A percentile compares a stretch with the other conserved stretches of the same genome.
phyloP scores from a whole-genome alignment of 1,139 yeast genomes.

The Nakaseomyces sp. region DNA sequence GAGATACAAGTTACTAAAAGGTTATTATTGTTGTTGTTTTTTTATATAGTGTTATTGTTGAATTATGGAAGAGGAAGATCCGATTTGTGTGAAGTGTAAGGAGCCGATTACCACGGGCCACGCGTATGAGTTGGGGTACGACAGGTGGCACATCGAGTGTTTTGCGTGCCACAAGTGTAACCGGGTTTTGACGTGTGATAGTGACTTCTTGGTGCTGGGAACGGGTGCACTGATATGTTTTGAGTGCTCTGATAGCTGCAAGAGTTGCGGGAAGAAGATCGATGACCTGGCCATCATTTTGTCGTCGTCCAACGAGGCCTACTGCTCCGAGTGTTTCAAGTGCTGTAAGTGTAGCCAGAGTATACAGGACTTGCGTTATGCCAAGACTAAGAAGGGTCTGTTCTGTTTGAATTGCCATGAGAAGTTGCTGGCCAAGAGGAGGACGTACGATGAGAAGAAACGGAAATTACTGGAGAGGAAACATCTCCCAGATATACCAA shows the following conservation, averaged over 20 bases:
- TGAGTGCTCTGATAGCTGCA: conserved; percentile 83
- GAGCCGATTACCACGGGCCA: conserved; percentile 61
- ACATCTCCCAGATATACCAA: conserved; percentile 3
- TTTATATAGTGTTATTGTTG: too few relatives aligned
- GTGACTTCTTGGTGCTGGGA: conserved; percentile 83
- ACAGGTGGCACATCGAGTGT: conserved; percentile 92
- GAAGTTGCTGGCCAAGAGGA: conserved; percentile 44
- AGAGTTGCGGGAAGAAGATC: conserved; percentile 79
- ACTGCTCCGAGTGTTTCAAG: conserved; percentile 82
- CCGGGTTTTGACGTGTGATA: conserved; percentile 70
- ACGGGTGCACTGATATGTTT: conserved; percentile 88
- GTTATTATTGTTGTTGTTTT: too few relatives aligned
- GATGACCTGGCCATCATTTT: conserved; percentile 80
- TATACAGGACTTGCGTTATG: conserved; percentile 85
- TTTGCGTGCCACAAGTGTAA: conserved; percentile 83
- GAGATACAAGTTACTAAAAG: too few relatives aligned
- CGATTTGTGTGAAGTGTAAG: conserved; percentile 28
- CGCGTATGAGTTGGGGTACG: conserved; percentile 79
- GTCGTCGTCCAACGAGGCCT: conserved; percentile 89
- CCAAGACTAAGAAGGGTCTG: conserved; percentile 86
- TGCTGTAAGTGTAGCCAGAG: conserved; percentile 84
- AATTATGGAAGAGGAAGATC: conserved; percentile 8
- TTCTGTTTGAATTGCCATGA: conserved; percentile 94
- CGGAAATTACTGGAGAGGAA: conserved; percentile 13
- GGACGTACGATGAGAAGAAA: conserved; percentile 35